These are phyloP conservation scores for Hypsizygus marmoreus DNA, from an alignment of 768 basidiomycete species.

Conservation along the genomic window DNA sequence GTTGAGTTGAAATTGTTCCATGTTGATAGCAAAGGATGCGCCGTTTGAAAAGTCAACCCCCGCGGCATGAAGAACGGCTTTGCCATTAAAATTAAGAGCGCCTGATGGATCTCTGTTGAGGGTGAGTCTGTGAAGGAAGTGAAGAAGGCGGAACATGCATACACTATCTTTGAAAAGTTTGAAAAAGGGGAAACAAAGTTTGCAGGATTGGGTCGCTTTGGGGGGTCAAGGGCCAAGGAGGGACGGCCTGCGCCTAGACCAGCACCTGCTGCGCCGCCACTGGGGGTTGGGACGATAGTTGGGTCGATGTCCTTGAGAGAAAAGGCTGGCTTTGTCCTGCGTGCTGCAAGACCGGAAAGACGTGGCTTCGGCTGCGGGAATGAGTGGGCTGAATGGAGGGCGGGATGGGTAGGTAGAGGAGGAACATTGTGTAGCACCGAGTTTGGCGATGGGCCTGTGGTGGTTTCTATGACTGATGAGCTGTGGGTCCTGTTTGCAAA, in stretches of 20 bases:
- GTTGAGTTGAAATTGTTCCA: slow-evolving; percentile 86
- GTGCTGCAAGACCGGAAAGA: slow-evolving; percentile 38
- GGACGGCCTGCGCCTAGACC: slow-evolving; percentile 75
- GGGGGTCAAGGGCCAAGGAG: slow-evolving; percentile 41
- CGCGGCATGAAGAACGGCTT: slow-evolving; percentile 87
- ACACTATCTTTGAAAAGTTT: slow-evolving; percentile 95
- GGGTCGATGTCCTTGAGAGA: slow-evolving; percentile 65
- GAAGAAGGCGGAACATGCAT: slow-evolving; percentile 33
- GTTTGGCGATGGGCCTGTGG: slow-evolving; percentile 22
- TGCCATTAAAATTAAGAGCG: slow-evolving; percentile 90
- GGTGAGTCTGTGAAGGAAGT: slow-evolving; percentile 6
- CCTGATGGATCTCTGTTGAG: slow-evolving; percentile 86
- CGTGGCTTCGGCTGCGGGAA: slow-evolving; percentile 16
- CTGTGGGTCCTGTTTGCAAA: slow-evolving; percentile 31
- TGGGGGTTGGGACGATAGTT: slow-evolving; percentile 38
- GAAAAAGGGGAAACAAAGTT: slow-evolving; percentile 79
- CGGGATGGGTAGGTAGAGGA: slow-evolving; percentile 13
- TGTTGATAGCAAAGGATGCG: slow-evolving; percentile 89
- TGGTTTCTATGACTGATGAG: slow-evolving; percentile 39
- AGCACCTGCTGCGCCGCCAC: slow-evolving; percentile 60
- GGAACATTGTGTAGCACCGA: no score
- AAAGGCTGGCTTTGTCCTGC: slow-evolving; percentile 56
- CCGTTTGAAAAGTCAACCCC: slow-evolving; percentile 89
- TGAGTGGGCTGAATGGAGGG: slow-evolving; percentile 25
- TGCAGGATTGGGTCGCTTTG: slow-evolving; percentile 35